These are phyloP conservation scores for Zizania palustris DNA, from an alignment of 202 grass and related monocot genomes.

Conservation along the genomic window DNA sequence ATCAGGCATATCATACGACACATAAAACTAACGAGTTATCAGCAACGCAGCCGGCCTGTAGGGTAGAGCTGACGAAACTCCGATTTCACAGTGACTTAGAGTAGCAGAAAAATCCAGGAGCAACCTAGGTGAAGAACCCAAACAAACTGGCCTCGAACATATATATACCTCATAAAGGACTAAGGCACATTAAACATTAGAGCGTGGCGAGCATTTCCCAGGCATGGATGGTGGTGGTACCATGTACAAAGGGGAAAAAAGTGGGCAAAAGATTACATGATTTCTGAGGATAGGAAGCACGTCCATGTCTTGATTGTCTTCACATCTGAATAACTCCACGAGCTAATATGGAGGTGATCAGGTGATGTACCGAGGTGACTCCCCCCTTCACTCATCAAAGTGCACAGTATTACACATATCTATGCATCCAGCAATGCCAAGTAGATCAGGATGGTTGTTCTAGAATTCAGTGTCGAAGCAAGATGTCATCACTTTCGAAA, in stretches of 20 bases:
- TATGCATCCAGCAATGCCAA: not conserved
- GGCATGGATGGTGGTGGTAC: not conserved
- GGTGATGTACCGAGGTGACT: conserved; percentile 3
- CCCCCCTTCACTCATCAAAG: conserved; percentile 16
- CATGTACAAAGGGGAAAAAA: not conserved
- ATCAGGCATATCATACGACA: not conserved
- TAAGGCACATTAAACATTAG: too few relatives aligned
- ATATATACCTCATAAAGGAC: too few relatives aligned
- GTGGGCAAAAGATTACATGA: not conserved
- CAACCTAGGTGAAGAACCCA: not conserved
- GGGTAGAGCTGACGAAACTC: not conserved
- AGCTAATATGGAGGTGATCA: not conserved
- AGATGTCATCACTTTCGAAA: conserved; percentile 84
- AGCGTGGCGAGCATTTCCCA: not conserved
- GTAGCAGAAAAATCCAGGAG: not conserved
- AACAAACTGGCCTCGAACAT: too few relatives aligned
- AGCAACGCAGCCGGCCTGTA: not conserved
- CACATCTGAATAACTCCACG: conserved; percentile 10
- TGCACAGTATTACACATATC: conserved; percentile 27
- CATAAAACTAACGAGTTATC: not conserved
- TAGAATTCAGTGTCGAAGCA: conserved; percentile 98
- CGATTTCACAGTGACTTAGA: not conserved
- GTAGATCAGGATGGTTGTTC: conserved; percentile 27
- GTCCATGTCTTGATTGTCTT: not conserved
- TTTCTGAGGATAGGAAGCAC: conserved; percentile 18